Conservation (phyloP, 1,139 yeast species). For the Yamadazyma oceani region DNA sequence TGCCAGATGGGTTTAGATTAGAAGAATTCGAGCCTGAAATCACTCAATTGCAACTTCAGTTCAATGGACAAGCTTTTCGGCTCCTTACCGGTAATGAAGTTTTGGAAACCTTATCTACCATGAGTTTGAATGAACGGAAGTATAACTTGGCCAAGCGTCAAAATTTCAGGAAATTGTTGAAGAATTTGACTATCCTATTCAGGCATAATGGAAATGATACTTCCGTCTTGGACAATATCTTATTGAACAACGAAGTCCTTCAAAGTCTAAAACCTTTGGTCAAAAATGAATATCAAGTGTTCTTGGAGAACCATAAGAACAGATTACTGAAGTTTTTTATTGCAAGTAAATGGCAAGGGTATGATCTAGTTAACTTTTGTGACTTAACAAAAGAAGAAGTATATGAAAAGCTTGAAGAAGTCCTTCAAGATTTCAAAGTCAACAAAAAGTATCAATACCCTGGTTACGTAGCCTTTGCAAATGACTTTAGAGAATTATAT, state of each 20-base stretch:
- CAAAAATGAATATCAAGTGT: not conserved
- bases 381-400: constrained; percentile 13
- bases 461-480: constrained; percentile 7
- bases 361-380: constrained; percentile 14
- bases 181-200: constrained; percentile 34
- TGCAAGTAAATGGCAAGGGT: constrained; percentile 6
- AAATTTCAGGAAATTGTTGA: constrained; percentile 28
- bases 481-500: constrained; percentile 6
- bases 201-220: constrained; percentile 32
- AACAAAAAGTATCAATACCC: constrained; percentile 9
- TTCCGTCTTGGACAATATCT: constrained; percentile 36
- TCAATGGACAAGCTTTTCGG: constrained; percentile 15
- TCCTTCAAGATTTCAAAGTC: constrained; percentile 7
- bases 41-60: constrained; percentile 23
- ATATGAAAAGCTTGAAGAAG: constrained; percentile 3
- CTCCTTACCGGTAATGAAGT: constrained; percentile 6
- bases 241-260: constrained; percentile 31
- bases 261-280: constrained; percentile 22
- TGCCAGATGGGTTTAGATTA: constrained; percentile 38
- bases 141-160: constrained; percentile 15
- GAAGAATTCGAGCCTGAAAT: constrained; percentile 38
- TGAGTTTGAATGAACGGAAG: constrained; percentile 21
- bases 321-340: constrained; percentile 8
- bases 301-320: constrained; percentile 5
- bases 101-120: constrained; percentile 14